Evolutionary conservation across 345 rosid genomes (phyloP), one percentile per base, ranked within the genome.

Genomic region (Citrus medica): DNA sequence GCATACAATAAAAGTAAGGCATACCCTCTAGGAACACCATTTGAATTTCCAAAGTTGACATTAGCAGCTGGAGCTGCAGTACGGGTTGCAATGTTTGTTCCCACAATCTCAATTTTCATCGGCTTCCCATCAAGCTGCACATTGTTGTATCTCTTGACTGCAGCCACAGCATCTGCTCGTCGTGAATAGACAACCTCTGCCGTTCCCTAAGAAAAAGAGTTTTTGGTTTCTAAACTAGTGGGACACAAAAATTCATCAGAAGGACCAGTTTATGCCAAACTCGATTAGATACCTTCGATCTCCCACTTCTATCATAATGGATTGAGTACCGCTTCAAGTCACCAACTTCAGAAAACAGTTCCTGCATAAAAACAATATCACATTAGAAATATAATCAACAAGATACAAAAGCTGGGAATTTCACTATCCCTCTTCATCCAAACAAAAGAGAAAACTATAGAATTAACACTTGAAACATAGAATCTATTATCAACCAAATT

Each of bases 101-200:
- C 99, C 59, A 90, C 91, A 8, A 96, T 90, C 89, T 94, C 98
- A 27, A 96, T 92, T 84, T 92, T 96, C 97, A 96, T 94, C 0
- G 94, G 97, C 77, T 92, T 96, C 32, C 99, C 97, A 83, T 96
- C 98, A 2, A 96, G 95, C 86, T 96, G 97, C 81, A 96, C 97
- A 33, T 92, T 90, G 79, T 92, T 94, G 87, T 94, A 96, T 84
- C 90, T 91, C 89, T 92, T 94, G 65, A 94, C 92, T 65, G 98
- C 99, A 25, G 92, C 93, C 10, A 89, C 56, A 27, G 95, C 99
- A 87, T 96, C 97, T 3, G 87, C 79, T 59, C 90, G 89, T 9
- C 95, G 86, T 37, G 97, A 87, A 79, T 75, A 96, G 56, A 92
- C 97, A 9, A 96, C 94, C 85, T 96, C 98, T 22, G 99, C 97